Percentiles rank a stretch among this genome's conserved stretches.
These are phyloP conservation scores for Piper longum DNA, from an alignment of 164 flowering plant species.

Conservation along the genomic window DNA sequence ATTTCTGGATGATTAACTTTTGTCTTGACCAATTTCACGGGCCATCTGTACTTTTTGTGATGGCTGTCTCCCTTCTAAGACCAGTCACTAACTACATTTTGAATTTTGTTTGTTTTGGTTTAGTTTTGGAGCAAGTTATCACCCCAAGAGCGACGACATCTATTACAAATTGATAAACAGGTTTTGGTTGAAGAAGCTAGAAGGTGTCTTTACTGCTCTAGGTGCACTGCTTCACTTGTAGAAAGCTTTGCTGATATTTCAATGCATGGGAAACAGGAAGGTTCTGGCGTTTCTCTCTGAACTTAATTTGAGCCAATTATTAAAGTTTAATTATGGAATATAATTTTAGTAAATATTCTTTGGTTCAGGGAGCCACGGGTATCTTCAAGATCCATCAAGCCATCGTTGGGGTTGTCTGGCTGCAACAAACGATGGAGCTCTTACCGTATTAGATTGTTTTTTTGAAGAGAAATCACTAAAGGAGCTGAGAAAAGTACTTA, in stretches of 20 bases:
- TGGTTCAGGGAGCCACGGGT: constrained; percentile 32
- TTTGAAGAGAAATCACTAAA: constrained; percentile 59
- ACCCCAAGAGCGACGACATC: constrained; percentile 58
- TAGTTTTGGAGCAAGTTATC: constrained; percentile 71
- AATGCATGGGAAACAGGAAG: constrained; percentile 77
- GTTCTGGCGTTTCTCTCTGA: constrained; percentile 7
- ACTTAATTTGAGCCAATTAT: constrained; percentile 16
- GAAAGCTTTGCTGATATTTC: constrained; percentile 87
- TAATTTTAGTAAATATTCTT: constrained; percentile 14
- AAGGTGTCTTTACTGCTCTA: constrained; percentile 84
- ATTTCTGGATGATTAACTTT: too few species aligned
- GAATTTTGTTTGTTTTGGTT: constrained; percentile 22
- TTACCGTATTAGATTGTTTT: constrained; percentile 79
- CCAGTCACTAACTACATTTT: not conserved
- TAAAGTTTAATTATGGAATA: constrained; percentile 17
- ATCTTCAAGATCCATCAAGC: constrained; percentile 70
- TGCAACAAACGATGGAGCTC: constrained; percentile 67
- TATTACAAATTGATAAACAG: constrained; percentile 75
- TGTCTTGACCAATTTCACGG: too few species aligned
- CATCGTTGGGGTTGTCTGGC: constrained; percentile 97
- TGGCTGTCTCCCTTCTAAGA: not conserved
- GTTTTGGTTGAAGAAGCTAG: constrained; percentile 90
- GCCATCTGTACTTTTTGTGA: not conserved
- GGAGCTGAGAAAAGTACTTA: constrained; percentile 76
- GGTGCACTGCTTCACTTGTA: constrained; percentile 90